These are phyloP conservation scores for Marasmius tenuissimus DNA, from an alignment of 1,284 basidiomycete species.

Conservation along the genomic window DNA sequence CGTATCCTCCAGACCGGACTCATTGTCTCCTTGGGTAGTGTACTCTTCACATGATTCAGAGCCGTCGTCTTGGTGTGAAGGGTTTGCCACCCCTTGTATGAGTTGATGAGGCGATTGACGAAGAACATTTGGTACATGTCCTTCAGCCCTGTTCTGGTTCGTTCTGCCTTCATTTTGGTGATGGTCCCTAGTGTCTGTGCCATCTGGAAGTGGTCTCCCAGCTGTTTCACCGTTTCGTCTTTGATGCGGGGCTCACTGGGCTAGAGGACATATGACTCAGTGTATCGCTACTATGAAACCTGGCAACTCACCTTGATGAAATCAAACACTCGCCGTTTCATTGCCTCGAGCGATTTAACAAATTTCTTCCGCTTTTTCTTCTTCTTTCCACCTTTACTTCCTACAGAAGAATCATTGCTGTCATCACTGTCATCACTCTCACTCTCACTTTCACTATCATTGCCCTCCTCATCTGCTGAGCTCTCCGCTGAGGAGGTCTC, in stretches of 20 bases:
- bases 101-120: constrained; percentile 18
- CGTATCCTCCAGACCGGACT: constrained; percentile 26
- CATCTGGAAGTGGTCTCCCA: constrained; percentile 17
- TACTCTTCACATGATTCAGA: constrained; percentile 8
- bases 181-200: constrained; percentile 16
- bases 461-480: no score
- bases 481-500: no score
- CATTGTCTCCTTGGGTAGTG: constrained; percentile 18
- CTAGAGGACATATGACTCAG: not conserved
- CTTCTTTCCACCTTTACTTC: no score
- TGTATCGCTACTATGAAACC: no score
- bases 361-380: constrained; percentile 2
- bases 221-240: constrained; percentile 15
- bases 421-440: constrained; percentile 10
- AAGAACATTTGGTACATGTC: constrained; percentile 27
- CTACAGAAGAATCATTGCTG: no score
- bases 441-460: no score
- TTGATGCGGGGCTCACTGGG: not conserved
- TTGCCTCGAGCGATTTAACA: not conserved
- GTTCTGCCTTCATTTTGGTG: constrained; percentile 16
- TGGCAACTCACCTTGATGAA: not conserved
- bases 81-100: constrained; percentile 17
- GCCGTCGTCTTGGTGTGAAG: constrained; percentile 14
- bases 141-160: constrained; percentile 26
- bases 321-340: not conserved